Conservation (phyloP, 441 rosid genomes). For the Populus trichocarpa region DNA sequence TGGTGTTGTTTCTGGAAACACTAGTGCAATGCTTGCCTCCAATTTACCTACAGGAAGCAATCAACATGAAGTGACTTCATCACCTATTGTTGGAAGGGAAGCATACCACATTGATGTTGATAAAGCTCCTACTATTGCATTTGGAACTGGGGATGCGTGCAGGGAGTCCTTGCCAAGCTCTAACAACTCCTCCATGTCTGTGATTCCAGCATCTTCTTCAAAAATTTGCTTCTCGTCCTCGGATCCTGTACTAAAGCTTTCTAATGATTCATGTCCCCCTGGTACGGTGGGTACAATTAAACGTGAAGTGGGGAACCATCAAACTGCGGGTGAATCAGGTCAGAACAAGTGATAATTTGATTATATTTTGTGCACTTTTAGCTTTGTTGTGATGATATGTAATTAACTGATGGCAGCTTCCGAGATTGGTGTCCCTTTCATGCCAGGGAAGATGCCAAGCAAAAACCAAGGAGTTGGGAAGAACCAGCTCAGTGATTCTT, state of each 20-base stretch:
- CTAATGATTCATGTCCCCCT: constrained; percentile 34
- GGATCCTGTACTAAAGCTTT: constrained; percentile 56
- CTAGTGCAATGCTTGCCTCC: constrained; percentile 28
- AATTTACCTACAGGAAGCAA: constrained; percentile 32
- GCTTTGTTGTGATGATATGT: constrained; percentile 8
- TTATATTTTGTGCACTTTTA: constrained; percentile 9
- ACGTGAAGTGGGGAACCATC: constrained; percentile 46
- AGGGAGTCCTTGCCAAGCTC: constrained; percentile 37
- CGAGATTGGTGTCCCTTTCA: constrained; percentile 36
- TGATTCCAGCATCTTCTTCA: constrained; percentile 49
- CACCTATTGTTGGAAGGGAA: constrained; percentile 31
- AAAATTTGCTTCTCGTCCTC: constrained; percentile 56
- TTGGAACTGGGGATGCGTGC: constrained; percentile 36
- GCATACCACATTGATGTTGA: constrained; percentile 28
- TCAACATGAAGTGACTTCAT: constrained; percentile 38
- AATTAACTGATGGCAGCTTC: constrained; percentile 32
- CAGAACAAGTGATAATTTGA: constrained; percentile 7
- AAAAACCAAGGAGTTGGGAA: constrained; percentile 60
- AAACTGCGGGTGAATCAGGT: constrained; percentile 46
- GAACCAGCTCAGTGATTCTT: constrained; percentile 44
- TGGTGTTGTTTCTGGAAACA: constrained; percentile 42
- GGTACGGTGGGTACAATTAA: constrained; percentile 48
- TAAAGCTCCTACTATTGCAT: constrained; percentile 33
- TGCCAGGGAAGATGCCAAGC: constrained; percentile 42
- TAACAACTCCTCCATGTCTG: constrained; percentile 31